Evolutionary conservation across 106 monocot genomes (phyloP), one percentile per base, ranked within the genome.

Genomic region (Gastrodia elata): DNA sequence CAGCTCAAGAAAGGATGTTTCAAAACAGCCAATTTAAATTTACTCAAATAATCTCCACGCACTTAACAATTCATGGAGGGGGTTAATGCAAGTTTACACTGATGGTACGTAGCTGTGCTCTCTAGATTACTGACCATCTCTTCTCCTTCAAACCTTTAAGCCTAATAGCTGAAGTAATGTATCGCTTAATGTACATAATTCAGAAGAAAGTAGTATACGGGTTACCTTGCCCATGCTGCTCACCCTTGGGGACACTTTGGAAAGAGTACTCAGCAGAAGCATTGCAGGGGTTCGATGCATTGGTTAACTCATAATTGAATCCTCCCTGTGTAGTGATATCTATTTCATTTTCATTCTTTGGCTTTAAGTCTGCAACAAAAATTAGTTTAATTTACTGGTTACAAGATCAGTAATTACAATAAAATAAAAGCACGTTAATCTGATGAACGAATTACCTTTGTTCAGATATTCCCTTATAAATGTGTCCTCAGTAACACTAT

Each of bases 271-370:
- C 72, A 44, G 0, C 30, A 18, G 48, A 72, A 32, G 16, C 46
- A 44, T 72, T 44, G 18, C 52, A 49, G 13, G 72, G 49, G 5
- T 72, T 72, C 26, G 72, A 72, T 49, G 72, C 22, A 72, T 52
- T 43, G 46, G 14, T 34, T n/a, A 44, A 72, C 32, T 52, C 22
- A 15, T 8, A 20, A 26, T 13, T 27, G 15, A 72, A 24, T 18
- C 8, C 46, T 20, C 1, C 5, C 8, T 49, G 18, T 26, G 1
- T 9, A 10, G 61, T 26, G 27, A 18, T 3, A 48, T 30, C 33
- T 16, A 34, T 14, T 42, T 40, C 18, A 24, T 79, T 83, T 18
- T 70, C n/a, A 24, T 42, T 27, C 32, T 46, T 72, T 49, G 42
- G 20, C 7, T 49, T 44, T 20, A 32, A 9, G 46, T 26, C 25